Conservation (phyloP, 2,329 filamentous ascomycete genomes). For the Fusarium verrucosum region DNA sequence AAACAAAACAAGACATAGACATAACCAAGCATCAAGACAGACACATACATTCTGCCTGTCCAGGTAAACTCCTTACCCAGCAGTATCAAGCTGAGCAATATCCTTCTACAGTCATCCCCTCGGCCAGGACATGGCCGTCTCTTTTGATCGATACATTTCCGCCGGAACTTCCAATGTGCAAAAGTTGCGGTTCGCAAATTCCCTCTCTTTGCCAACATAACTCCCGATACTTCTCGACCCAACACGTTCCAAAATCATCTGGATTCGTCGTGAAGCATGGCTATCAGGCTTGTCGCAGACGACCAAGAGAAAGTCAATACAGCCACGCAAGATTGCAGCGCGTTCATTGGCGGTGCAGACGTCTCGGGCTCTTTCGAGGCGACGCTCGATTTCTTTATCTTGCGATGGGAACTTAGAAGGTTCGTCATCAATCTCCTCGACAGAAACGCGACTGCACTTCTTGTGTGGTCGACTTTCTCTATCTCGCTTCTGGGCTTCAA, state of each 20-base stretch:
- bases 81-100: not conserved
- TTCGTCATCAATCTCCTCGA: not conserved
- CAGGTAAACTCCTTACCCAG: too few species aligned
- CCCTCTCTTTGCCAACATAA: constrained; percentile 7
- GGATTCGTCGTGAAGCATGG: not conserved
- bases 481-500: not conserved
- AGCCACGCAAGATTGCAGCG: not conserved
- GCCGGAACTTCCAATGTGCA: not conserved
- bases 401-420: not conserved
- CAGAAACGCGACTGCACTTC: too few species aligned
- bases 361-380: not conserved
- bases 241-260: not conserved
- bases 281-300: not conserved
- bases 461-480: too few species aligned
- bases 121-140: constrained; percentile 10
- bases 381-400: not conserved
- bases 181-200: not conserved
- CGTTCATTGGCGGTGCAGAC: not conserved
- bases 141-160: not conserved
- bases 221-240: not conserved
- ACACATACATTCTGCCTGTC: too few species aligned
- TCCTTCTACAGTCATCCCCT: not conserved
- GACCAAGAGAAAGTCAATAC: constrained; percentile 12
- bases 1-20: too few species aligned
- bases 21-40: too few species aligned